A percentile compares a stretch with the other conserved stretches of the same genome.
Conservation (phyloP, 2,329 filamentous ascomycete genomes). For the Claviceps africana region DNA sequence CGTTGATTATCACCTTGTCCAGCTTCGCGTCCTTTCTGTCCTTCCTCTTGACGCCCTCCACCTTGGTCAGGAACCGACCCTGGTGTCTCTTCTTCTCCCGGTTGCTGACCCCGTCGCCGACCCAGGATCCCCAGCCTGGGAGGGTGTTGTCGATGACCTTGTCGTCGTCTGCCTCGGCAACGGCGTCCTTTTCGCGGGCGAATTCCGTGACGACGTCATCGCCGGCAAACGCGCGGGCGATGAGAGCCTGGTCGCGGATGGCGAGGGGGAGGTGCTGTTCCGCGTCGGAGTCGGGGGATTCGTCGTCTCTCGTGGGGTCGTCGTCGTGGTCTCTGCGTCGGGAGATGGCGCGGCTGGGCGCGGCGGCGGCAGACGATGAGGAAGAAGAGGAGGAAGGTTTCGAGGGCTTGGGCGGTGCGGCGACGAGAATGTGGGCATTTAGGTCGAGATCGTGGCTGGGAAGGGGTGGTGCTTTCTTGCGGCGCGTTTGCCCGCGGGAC, state of each 20-base stretch:
- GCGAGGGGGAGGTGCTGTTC: conserved; percentile 41
- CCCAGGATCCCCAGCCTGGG: conserved; percentile 89
- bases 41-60: conserved; percentile 60
- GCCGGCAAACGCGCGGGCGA: conserved; percentile 75
- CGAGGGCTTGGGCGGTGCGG: conserved; percentile 3
- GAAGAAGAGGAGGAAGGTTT: conserved; percentile 4
- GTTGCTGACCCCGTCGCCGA: conserved; percentile 66
- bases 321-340: conserved; percentile 7
- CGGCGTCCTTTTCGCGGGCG: conserved; percentile 60
- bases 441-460: conserved; percentile 27
- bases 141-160: conserved; percentile 73
- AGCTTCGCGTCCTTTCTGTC: conserved; percentile 73
- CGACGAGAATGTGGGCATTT: conserved; percentile 20
- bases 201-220: conserved; percentile 77
- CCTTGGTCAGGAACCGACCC: conserved; percentile 48
- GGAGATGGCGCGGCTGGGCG: neutral
- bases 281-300: conserved; percentile 21
- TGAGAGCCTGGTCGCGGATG: conserved; percentile 50
- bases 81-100: conserved; percentile 51
- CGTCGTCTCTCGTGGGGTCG: too few species aligned
- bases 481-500: conserved; percentile 24
- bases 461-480: conserved; percentile 19
- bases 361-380: too few species aligned
- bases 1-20: conserved; percentile 77
- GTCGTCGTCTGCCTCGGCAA: conserved; percentile 64